Evolutionary conservation across 352 stramenopile species (phyloP).

Genomic region (Stephanocyclus meneghinianus): DNA sequence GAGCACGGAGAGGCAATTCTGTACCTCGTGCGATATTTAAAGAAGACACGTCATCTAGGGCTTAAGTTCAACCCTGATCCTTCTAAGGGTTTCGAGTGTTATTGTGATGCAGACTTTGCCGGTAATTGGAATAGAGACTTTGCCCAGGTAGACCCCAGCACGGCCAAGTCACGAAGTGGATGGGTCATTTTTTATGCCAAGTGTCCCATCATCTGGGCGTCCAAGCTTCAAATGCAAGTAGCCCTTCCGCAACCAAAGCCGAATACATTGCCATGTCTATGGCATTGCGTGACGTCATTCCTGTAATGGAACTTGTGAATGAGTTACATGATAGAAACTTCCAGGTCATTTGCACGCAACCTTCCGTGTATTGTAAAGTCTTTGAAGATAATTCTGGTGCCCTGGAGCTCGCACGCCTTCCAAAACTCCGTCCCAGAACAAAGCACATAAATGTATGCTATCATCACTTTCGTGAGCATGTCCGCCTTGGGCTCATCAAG

Average conservation of each 20-base stretch:
- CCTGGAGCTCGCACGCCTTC: slow-evolving; percentile 13
- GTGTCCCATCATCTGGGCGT: too few species aligned
- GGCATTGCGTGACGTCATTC: slow-evolving; percentile 15
- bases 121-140: too few species aligned
- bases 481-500: too few species aligned
- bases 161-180: slow-evolving; percentile 21
- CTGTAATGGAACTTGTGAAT: slow-evolving; percentile 32
- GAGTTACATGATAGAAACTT: slow-evolving; percentile 28
- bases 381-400: not conserved
- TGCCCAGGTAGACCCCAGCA: too few species aligned
- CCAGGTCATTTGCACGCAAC: slow-evolving; percentile 6
- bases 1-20: not conserved
- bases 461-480: slow-evolving; percentile 9
- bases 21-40: too few species aligned
- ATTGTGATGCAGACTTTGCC: slow-evolving; percentile 47
- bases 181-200: slow-evolving; percentile 18
- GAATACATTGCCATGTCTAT: not conserved
- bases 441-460: slow-evolving; percentile 27
- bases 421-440: slow-evolving; percentile 27
- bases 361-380: slow-evolving; percentile 20
- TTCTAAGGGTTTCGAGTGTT: slow-evolving; percentile 33
- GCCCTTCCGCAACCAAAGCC: too few species aligned
- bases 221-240: too few species aligned
- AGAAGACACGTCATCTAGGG: not conserved
- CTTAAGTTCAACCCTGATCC: slow-evolving; percentile 13